These are phyloP conservation scores for Rhodosporidiobolus odoratus DNA, from an alignment of 768 basidiomycete genomes.

Conservation along the genomic window DNA sequence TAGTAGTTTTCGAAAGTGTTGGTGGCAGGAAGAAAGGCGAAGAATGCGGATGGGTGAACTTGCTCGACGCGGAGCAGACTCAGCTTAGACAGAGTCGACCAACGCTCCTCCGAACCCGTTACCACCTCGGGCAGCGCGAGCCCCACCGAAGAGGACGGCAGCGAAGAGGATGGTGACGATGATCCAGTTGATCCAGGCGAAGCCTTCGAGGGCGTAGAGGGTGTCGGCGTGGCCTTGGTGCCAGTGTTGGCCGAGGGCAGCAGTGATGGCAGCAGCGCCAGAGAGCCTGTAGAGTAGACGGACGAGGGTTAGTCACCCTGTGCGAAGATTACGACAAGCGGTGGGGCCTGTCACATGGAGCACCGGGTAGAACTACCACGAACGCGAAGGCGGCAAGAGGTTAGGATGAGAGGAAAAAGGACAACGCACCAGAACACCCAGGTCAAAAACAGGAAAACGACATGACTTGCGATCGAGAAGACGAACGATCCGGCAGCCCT, in stretches of 20 bases:
- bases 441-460: slow-evolving; percentile 36
- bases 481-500: slow-evolving; percentile 36
- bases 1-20: too few relatives aligned
- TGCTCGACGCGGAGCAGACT: too few relatives aligned
- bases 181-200: slow-evolving; percentile 41
- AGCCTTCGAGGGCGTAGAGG: slow-evolving; percentile 38
- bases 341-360: too few relatives aligned
- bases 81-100: slow-evolving; percentile 23
- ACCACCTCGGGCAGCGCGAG: slow-evolving; percentile 21
- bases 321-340: too few relatives aligned
- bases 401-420: neutral
- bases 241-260: slow-evolving; percentile 19
- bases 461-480: slow-evolving; percentile 40
- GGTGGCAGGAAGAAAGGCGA: too few relatives aligned
- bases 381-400: too few relatives aligned
- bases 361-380: too few relatives aligned
- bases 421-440: slow-evolving; percentile 41
- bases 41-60: too few relatives aligned
- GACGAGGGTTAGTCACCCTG: too few relatives aligned
- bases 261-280: slow-evolving; percentile 38
- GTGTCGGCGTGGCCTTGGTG: slow-evolving; percentile 30
- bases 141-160: slow-evolving; percentile 21
- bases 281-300: slow-evolving; percentile 29
- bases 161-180: slow-evolving; percentile 29
- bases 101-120: slow-evolving; percentile 36